Evolutionary conservation across 2,329 filamentous ascomycete genomes (phyloP).

Genomic region (Calonectria montana): DNA sequence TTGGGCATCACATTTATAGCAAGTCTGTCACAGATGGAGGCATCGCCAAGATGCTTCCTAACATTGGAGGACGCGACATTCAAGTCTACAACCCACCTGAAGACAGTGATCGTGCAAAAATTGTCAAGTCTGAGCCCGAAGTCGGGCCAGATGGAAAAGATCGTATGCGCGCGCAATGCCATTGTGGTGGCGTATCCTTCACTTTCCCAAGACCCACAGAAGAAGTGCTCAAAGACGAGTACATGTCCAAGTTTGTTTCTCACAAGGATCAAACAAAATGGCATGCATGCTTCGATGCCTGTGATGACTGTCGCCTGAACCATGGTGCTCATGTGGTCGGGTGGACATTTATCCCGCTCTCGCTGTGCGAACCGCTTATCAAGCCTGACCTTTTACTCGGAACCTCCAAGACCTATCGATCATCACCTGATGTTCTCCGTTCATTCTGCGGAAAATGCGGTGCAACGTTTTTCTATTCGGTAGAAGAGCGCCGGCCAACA

Average conservation of each 20-base stretch:
- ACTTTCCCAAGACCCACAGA: conserved; percentile 54
- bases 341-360: conserved; percentile 57
- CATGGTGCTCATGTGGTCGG: conserved; percentile 54
- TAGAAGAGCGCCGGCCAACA: conserved; percentile 40
- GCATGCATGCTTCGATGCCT: conserved; percentile 54
- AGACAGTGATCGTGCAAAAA: conserved; percentile 40
- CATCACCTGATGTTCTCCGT: conserved; percentile 52
- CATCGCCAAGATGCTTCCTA: conserved; percentile 49
- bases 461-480: conserved; percentile 55
- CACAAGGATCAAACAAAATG: conserved; percentile 54
- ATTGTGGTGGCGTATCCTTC: conserved; percentile 61
- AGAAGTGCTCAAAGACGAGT: conserved; percentile 43
- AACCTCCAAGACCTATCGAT: conserved; percentile 56
- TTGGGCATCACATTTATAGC: conserved; percentile 51
- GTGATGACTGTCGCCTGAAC: conserved; percentile 57
- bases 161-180: conserved; percentile 56
- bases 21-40: conserved; percentile 51
- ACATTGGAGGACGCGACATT: conserved; percentile 45
- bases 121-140: conserved; percentile 44
- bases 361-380: conserved; percentile 50
- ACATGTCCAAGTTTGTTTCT: conserved; percentile 49
- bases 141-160: conserved; percentile 50
- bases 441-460: conserved; percentile 61
- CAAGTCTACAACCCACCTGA: conserved; percentile 50
- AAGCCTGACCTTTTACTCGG: conserved; percentile 52